Conservation (phyloP, 139 green algal genomes). For the Gonium pectorale region DNA sequence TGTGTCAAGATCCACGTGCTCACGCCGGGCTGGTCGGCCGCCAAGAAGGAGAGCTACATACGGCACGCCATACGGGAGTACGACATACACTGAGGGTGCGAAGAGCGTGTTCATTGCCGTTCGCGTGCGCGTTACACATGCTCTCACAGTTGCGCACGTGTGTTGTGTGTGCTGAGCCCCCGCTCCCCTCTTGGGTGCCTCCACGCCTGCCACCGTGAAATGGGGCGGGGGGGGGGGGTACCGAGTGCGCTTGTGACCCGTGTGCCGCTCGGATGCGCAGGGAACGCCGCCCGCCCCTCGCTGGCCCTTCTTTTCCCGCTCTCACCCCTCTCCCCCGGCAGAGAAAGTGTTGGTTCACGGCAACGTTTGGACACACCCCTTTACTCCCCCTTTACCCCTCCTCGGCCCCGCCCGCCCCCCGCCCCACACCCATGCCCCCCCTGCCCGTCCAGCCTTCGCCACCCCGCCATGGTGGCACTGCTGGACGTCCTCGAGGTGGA, state of each 20-base stretch:
- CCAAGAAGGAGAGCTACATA: conserved; percentile 90
- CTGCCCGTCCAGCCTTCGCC: conserved; percentile 57
- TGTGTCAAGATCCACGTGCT: conserved; percentile 91
- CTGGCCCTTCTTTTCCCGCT: neutral
- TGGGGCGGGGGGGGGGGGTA: no score
- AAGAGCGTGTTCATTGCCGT: neutral
- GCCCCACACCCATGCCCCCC: neutral
- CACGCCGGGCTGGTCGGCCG: conserved; percentile 79
- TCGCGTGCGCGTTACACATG: neutral
- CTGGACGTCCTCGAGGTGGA: conserved; percentile 96
- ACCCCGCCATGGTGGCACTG: conserved; percentile 84
- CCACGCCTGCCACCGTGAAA: no score
- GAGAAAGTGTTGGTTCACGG: no score
- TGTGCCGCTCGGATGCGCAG: neutral
- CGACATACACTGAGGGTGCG: conserved; percentile 78
- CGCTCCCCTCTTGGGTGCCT: no score
- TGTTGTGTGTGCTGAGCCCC: neutral
- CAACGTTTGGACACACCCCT: no score
- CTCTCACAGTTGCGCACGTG: neutral
- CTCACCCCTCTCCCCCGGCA: neutral
- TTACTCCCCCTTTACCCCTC: no score
- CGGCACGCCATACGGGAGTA: conserved; percentile 93
- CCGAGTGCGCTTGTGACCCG: no score
- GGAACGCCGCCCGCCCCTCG: neutral
- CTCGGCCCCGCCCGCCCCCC: no score